Percentiles rank a stretch among this genome's conserved stretches.
Conservation (phyloP, 2,329 filamentous ascomycete genomes). For the Aspergillus fumigatus region DNA sequence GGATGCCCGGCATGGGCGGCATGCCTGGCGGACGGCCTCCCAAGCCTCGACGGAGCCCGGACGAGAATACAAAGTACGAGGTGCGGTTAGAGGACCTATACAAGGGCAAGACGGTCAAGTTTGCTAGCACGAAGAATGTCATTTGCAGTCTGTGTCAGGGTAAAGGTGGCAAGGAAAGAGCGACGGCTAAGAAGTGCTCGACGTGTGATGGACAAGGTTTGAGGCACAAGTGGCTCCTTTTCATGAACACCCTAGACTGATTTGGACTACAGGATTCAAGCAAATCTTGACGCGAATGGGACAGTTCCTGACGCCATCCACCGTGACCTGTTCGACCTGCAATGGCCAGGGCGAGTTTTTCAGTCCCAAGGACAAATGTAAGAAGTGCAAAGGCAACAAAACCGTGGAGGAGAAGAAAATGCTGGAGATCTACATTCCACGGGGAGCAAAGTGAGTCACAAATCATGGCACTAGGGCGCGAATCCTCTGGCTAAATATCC, state of each 20-base stretch:
- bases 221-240: constrained; percentile 3
- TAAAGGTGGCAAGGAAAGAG: constrained; percentile 83
- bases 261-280: constrained; percentile 51
- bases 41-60: constrained; percentile 60
- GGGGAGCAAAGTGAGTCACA: constrained; percentile 61
- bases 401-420: constrained; percentile 87
- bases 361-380: constrained; percentile 96
- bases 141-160: constrained; percentile 85
- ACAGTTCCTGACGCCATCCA: constrained; percentile 76
- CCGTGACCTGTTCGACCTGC: constrained; percentile 76
- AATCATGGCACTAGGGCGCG: background rate
- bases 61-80: constrained; percentile 87
- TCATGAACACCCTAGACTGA: background rate
- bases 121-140: constrained; percentile 90
- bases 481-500: background rate
- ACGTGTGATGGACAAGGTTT: constrained; percentile 74
- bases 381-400: constrained; percentile 94
- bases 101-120: constrained; percentile 97
- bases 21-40: constrained; percentile 30
- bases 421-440: constrained; percentile 91
- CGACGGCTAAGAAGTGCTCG: constrained; percentile 76
- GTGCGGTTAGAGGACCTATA: constrained; percentile 92
- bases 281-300: constrained; percentile 78
- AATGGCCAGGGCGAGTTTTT: constrained; percentile 78
- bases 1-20: constrained; percentile 53